Evolutionary conservation across 139 green algal genomes (phyloP).

Genomic region (Picochlorum costavermella): DNA sequence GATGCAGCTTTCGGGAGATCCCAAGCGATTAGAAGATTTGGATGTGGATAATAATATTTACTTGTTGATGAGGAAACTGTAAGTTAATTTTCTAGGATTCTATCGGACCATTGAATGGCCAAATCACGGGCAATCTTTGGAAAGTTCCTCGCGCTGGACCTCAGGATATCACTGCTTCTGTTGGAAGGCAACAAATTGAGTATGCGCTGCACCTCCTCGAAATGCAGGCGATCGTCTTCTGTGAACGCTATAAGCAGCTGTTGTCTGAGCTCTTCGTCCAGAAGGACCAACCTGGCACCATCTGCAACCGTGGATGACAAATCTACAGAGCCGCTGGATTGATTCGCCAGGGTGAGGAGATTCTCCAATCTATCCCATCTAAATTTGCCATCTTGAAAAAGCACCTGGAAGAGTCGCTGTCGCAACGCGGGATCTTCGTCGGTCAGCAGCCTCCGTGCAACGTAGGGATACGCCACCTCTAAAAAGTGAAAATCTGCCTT

Average conservation of each 20-base stretch:
- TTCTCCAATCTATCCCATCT: constrained; percentile 95
- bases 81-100: constrained; percentile 5
- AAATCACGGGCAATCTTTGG: constrained; percentile 40
- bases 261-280: constrained; percentile 62
- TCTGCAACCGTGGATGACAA: constrained; percentile 80
- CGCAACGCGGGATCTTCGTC: constrained; percentile 90
- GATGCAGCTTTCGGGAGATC: constrained; percentile 81
- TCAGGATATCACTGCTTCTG: constrained; percentile 18
- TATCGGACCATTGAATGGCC: constrained; percentile 45
- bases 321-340: constrained; percentile 46
- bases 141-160: constrained; percentile 24
- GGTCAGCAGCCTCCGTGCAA: constrained; percentile 75
- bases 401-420: constrained; percentile 84
- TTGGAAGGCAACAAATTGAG: constrained; percentile 34
- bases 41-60: constrained; percentile 82
- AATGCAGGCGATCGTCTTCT: constrained; percentile 88
- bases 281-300: constrained; percentile 53
- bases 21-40: constrained; percentile 71
- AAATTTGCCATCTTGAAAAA: constrained; percentile 83
- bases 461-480: constrained; percentile 75
- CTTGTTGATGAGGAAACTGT: constrained; percentile 83
- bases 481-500: constrained; percentile 96
- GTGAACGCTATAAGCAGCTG: constrained; percentile 90
- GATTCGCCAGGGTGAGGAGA: constrained; percentile 74
- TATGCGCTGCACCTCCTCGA: constrained; percentile 60